Evolutionary conservation across 768 basidiomycete species (phyloP).

Genomic region (Mycena indigotica): DNA sequence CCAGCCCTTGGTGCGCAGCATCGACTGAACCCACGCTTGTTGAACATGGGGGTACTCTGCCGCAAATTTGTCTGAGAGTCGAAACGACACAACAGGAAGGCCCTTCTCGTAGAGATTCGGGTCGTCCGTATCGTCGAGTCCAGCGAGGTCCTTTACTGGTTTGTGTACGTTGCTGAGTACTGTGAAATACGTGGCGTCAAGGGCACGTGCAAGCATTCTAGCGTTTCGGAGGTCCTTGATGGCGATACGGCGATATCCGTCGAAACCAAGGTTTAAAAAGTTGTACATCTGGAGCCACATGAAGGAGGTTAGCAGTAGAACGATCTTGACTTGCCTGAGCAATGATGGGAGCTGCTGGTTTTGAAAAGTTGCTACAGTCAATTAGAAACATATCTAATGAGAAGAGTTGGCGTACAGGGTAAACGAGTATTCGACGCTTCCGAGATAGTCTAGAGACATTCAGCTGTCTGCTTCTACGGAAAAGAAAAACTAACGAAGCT

Average conservation of each 20-base stretch:
- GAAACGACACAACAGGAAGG: conserved; percentile 66
- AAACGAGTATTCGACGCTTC: conserved; percentile 63
- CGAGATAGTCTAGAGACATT: conserved; percentile 46
- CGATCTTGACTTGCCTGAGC: conserved; percentile 29
- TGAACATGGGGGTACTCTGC: conserved; percentile 54
- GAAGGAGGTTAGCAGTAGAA: background rate
- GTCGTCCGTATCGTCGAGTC: conserved; percentile 37
- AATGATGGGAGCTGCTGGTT: conserved; percentile 58
- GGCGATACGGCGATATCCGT: conserved; percentile 47
- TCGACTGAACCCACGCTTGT: conserved; percentile 51
- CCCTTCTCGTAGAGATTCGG: conserved; percentile 53
- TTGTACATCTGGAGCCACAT: conserved; percentile 49
- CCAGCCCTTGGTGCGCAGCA: conserved; percentile 40
- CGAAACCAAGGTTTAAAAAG: conserved; percentile 60
- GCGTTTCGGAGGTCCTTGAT: conserved; percentile 57
- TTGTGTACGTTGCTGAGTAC: conserved; percentile 55
- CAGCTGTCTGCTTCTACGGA: conserved; percentile 22
- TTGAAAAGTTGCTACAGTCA: conserved; percentile 51
- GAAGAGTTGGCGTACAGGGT: conserved; percentile 39
- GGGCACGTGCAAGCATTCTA: conserved; percentile 55
- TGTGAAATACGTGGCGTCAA: conserved; percentile 56
- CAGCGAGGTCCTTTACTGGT: conserved; percentile 30
- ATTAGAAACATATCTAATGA: conserved; percentile 1
- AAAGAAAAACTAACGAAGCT: conserved; percentile 48
- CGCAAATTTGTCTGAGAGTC: conserved; percentile 54